Evolutionary conservation across 768 basidiomycete species (phyloP), one percentile per base, ranked within the genome.

Genomic region (Lactarius indigo): DNA sequence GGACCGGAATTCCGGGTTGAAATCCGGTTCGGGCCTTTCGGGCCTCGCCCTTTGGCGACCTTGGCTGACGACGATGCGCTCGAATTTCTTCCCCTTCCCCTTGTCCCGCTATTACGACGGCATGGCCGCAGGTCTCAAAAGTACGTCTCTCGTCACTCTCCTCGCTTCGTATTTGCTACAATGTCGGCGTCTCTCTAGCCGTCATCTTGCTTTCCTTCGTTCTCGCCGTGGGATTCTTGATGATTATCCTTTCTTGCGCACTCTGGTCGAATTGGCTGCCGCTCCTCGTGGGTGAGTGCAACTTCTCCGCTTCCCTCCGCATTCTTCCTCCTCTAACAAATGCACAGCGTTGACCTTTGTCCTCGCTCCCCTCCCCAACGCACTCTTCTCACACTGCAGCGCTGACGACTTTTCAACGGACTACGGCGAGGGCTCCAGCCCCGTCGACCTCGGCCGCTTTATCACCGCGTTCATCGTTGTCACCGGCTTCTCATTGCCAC

Each of bases 211-310:
- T 99, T 56, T 96, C 97, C 1, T 98, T 99, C 79, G 93, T 98
- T 61, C 89, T 99, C 59, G 97, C 97, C 7, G 85, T 96, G 18
- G 97, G 97, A n/a, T 99, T 99, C 81, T 80, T 99, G 65, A 86
- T 98, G 74, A 92, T 98, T 74, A 99, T 99, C 76, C 88, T 99
- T 28, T 94, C 94, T 1, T 98, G 97, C 75, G 97, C 97, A 8
- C 80, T 98, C 35, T 98, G 90, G 89, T 80, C 87, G 17, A 99
- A 99, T 76, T 99, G 97, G 97, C 82, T 98, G 26, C 97, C 97
- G 39, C 82, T 99, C 59, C 84, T 98, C 70, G 96, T 98, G 70
- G 97, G 97, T 97, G 72, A 69, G 91, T 81, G 3, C 23, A 23
- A 26, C 41, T 44, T 47, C 30, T 37, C 28, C 44, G 17, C 57